phyloP scores from a whole-genome alignment of 2,329 filamentous ascomycete genomes.

The Hymenoscyphus occultus region DNA sequence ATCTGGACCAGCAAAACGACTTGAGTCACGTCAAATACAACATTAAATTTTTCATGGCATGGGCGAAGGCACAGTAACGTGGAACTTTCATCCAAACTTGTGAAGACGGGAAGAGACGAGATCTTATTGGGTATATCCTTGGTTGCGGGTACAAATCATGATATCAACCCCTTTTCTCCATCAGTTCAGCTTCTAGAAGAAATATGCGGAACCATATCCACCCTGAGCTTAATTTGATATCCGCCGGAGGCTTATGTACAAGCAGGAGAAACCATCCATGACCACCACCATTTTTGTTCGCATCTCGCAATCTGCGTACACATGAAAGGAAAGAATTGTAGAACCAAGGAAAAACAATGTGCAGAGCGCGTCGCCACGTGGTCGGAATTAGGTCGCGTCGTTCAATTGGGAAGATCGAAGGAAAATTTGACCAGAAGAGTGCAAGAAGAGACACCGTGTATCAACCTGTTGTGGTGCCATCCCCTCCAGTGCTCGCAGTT shows the following conservation, averaged over 20 bases:
- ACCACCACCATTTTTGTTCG: not conserved
- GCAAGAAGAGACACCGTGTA: not conserved
- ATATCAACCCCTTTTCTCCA: not conserved
- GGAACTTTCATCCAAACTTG: not conserved
- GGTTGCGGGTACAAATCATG: not conserved
- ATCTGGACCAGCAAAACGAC: not conserved
- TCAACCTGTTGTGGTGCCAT: not conserved
- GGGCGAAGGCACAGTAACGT: not conserved
- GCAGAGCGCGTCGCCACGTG: not conserved
- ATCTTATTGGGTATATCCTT: not conserved
- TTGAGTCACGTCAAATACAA: not conserved
- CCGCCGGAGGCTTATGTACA: not conserved
- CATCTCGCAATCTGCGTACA: not conserved
- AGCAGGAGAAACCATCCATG: not conserved
- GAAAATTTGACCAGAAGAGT: not conserved
- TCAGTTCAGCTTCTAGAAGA: not conserved
- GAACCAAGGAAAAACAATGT: not conserved
- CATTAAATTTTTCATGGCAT: not conserved
- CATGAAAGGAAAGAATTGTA: not conserved
- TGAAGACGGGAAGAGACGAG: not conserved
- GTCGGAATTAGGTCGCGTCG: not conserved
- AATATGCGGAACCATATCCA: not conserved
- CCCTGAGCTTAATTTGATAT: not conserved
- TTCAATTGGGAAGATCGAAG: not conserved
- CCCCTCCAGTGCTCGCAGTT: not conserved